phyloP scores from a whole-genome alignment of 345 rosid genomes.

The Populus alba region DNA sequence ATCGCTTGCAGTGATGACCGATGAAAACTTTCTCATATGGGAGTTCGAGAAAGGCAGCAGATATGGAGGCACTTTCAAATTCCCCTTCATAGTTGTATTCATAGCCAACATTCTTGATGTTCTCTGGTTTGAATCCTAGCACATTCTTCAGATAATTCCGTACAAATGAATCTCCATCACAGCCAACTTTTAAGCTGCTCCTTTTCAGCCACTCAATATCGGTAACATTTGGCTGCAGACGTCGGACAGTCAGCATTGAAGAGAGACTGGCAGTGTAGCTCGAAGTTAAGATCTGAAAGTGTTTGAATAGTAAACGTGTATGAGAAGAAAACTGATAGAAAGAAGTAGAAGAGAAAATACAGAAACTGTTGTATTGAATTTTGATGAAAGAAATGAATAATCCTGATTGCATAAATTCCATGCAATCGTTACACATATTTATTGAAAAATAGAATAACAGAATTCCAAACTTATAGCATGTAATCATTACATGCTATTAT shows the following conservation, averaged over 20 bases:
- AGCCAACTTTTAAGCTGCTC: slow-evolving; percentile 40
- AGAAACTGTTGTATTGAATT: too few relatives aligned
- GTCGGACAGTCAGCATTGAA: slow-evolving; percentile 50
- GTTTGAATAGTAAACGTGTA: too few relatives aligned
- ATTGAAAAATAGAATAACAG: too few relatives aligned
- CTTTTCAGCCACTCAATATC: slow-evolving; percentile 35
- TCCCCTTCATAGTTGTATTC: slow-evolving; percentile 24
- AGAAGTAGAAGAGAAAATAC: too few relatives aligned
- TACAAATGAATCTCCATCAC: slow-evolving; percentile 49
- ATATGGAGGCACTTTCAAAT: slow-evolving; percentile 25
- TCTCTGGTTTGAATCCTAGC: slow-evolving; percentile 22
- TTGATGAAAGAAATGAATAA: too few relatives aligned
- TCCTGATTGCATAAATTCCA: too few relatives aligned
- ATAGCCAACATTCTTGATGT: slow-evolving; percentile 15
- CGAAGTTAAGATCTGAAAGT: slow-evolving; percentile 29
- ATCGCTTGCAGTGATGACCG: slow-evolving; percentile 36
- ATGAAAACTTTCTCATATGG: slow-evolving; percentile 50
- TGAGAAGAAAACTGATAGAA: too few relatives aligned
- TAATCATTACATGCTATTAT: too few relatives aligned
- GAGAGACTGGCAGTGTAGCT: slow-evolving; percentile 65
- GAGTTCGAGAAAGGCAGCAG: slow-evolving; percentile 52
- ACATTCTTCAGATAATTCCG: slow-evolving; percentile 32
- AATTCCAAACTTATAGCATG: too few relatives aligned
- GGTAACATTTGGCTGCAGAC: slow-evolving; percentile 30
- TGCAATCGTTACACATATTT: too few relatives aligned